A percentile compares a stretch with the other conserved stretches of the same genome.
Evolutionary conservation across 78 protist genomes (phyloP).

Genomic region (Dictyostelium firmibasis): DNA sequence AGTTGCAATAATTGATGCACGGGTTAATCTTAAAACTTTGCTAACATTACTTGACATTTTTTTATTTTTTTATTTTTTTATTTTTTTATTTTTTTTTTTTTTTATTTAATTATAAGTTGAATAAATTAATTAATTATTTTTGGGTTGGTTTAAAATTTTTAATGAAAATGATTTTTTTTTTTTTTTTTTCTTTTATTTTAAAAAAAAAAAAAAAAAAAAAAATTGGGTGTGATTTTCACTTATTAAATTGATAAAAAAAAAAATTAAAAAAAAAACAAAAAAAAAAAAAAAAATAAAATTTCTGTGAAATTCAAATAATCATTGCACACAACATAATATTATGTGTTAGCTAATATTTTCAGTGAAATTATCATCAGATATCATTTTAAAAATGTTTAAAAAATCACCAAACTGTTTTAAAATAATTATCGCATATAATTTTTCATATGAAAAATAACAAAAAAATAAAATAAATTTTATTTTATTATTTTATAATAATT

Average conservation of each 20-base stretch:
- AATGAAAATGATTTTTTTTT: background rate
- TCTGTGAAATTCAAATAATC: background rate
- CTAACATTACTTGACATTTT: background rate
- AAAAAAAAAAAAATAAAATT: background rate
- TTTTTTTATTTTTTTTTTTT: background rate
- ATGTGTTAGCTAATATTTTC: background rate
- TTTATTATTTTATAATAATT: too few species aligned
- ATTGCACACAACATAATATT: background rate
- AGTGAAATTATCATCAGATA: background rate
- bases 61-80: background rate
- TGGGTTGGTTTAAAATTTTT: background rate
- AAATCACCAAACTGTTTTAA: background rate
- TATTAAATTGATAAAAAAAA: background rate
- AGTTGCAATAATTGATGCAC: slow-evolving; percentile 1
- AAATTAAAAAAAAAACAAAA: background rate
- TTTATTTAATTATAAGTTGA: background rate
- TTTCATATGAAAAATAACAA: background rate
- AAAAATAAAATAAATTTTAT: background rate
- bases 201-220: background rate
- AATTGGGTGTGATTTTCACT: background rate
- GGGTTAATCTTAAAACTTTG: background rate
- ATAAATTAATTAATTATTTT: background rate
- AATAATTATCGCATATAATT: background rate
- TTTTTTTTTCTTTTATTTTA: background rate
- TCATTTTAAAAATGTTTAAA: background rate